These are phyloP conservation scores for Priceomyces medius DNA, from an alignment of 805 yeast species.

Conservation along the genomic window DNA sequence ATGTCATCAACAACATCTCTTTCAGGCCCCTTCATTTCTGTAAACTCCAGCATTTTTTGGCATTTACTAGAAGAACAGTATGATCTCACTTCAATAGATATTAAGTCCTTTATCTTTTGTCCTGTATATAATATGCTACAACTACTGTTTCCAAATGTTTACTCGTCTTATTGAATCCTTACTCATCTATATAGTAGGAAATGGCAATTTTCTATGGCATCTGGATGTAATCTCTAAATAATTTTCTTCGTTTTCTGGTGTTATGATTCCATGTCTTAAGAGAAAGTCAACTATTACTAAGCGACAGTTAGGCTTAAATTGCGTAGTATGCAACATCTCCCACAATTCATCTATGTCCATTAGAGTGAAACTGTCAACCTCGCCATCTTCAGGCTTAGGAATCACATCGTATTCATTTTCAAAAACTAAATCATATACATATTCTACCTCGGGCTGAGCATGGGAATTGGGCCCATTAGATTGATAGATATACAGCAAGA, in stretches of 20 bases:
- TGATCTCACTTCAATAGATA: background rate
- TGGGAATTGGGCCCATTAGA: slow-evolving; percentile 43
- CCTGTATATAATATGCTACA: slow-evolving; percentile 2
- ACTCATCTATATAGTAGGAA: slow-evolving; percentile 51
- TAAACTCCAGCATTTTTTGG: background rate
- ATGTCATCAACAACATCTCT: slow-evolving; percentile 1
- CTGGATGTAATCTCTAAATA: slow-evolving; percentile 58
- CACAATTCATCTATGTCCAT: slow-evolving; percentile 60
- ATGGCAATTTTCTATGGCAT: slow-evolving; percentile 70
- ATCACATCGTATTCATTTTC: slow-evolving; percentile 35
- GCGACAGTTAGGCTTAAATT: slow-evolving; percentile 91
- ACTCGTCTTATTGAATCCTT: no score
- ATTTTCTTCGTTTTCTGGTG: slow-evolving; percentile 64
- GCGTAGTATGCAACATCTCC: slow-evolving; percentile 47
- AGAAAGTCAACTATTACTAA: slow-evolving; percentile 78
- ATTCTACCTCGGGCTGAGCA: slow-evolving; percentile 90
- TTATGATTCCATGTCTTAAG: slow-evolving; percentile 76
- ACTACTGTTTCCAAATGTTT: no score
- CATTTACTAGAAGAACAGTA: background rate
- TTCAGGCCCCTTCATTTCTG: background rate
- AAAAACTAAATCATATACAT: slow-evolving; percentile 67
- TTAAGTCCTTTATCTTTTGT: background rate
- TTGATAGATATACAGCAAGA: slow-evolving; percentile 62
- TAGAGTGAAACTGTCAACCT: slow-evolving; percentile 67
- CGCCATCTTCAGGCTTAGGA: slow-evolving; percentile 56